Percentiles rank a stretch among this genome's conserved stretches.
Evolutionary conservation across 306 rosid genomes (phyloP).

Genomic region (Cercis canadensis): DNA sequence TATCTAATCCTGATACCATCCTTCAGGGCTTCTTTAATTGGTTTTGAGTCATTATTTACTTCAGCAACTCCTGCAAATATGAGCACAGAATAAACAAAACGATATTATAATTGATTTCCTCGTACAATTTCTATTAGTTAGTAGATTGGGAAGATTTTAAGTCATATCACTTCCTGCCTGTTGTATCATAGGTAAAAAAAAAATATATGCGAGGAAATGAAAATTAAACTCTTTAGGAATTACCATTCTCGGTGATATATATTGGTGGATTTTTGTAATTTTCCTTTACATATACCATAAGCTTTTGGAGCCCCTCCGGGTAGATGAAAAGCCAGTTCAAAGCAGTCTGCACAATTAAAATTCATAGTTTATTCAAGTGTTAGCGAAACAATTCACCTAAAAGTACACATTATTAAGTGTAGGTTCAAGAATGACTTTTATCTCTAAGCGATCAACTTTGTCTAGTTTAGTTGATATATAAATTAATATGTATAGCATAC

Average conservation of each 20-base stretch:
- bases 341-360: constrained; percentile 51
- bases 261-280: constrained; percentile 53
- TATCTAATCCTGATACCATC: constrained; percentile 57
- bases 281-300: constrained; percentile 35
- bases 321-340: constrained; percentile 57
- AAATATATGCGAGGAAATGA: not conserved
- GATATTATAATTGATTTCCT: too few species aligned
- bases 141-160: too few species aligned
- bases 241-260: constrained; percentile 73
- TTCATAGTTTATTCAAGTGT: too few species aligned
- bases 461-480: too few species aligned
- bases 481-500: too few species aligned
- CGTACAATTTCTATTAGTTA: too few species aligned
- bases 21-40: constrained; percentile 45
- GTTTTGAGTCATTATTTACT: constrained; percentile 46
- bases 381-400: too few species aligned
- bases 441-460: too few species aligned
- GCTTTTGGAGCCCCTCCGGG: constrained; percentile 56
- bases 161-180: too few species aligned
- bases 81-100: not conserved
- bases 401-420: too few species aligned
- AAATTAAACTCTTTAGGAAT: not conserved
- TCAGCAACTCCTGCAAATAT: constrained; percentile 51
- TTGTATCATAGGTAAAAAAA: not conserved
- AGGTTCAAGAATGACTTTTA: too few species aligned